Conservation (phyloP, 495 filamentous ascomycete species). For the Penicillium ucsense region DNA sequence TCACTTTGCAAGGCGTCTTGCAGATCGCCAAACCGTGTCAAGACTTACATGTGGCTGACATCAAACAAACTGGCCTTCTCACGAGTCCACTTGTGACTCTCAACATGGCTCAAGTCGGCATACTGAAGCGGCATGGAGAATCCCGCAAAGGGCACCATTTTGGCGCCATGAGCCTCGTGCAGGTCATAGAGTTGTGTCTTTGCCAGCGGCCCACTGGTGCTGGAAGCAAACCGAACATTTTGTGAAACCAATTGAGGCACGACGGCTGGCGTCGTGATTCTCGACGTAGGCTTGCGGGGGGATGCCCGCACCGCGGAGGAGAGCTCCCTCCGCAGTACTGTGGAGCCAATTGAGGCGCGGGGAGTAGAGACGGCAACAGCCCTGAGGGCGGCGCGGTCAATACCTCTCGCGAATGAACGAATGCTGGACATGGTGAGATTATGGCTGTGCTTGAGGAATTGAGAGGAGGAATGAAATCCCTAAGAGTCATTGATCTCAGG, state of each 20-base stretch:
- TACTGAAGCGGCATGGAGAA: constrained; percentile 93
- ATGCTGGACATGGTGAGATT: constrained; percentile 24
- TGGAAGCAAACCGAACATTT: constrained; percentile 46
- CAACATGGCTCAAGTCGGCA: constrained; percentile 56
- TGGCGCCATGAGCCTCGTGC: constrained; percentile 68
- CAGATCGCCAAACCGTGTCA: neutral
- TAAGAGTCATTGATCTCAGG: neutral
- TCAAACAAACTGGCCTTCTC: constrained; percentile 85
- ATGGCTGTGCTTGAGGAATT: constrained; percentile 9
- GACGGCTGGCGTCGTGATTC: constrained; percentile 6
- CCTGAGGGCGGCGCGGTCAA: constrained; percentile 24
- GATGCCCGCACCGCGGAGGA: constrained; percentile 23
- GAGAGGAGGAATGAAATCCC: constrained; percentile 9
- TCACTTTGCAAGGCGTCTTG: too few species aligned
- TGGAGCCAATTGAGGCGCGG: constrained; percentile 31
- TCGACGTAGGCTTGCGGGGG: constrained; percentile 9
- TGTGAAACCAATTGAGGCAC: constrained; percentile 12
- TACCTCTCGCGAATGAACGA: constrained; percentile 23
- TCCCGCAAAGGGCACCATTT: constrained; percentile 96
- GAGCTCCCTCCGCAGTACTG: constrained; percentile 25
- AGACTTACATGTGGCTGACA: constrained; percentile 48
- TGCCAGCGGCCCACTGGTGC: constrained; percentile 44
- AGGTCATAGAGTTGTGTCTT: constrained; percentile 80
- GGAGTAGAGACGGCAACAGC: constrained; percentile 17
- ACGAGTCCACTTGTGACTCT: constrained; percentile 82